Evolutionary conservation across 768 basidiomycete genomes (phyloP).

Genomic region (Lactifluus subvellereus): DNA sequence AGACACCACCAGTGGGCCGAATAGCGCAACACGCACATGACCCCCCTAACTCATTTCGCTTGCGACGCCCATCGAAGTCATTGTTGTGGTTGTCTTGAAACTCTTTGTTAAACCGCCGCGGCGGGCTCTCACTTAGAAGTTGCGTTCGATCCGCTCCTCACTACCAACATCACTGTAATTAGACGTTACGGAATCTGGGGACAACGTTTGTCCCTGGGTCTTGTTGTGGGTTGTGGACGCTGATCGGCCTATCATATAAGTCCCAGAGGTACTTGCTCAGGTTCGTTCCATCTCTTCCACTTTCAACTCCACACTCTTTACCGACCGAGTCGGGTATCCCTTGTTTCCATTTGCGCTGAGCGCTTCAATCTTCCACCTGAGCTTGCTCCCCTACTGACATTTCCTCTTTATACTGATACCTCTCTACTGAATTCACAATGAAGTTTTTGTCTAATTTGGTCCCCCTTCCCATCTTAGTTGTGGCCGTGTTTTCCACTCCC

Average conservation of each 20-base stretch:
- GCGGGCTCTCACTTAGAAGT: too few species aligned
- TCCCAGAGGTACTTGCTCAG: neutral
- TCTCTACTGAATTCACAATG: slow-evolving; percentile 3
- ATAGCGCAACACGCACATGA: too few species aligned
- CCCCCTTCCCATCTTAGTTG: neutral
- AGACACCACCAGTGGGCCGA: too few species aligned
- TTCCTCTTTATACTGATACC: neutral
- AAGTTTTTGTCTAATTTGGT: slow-evolving; percentile 9
- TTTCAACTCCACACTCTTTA: slow-evolving; percentile 6
- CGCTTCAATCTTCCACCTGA: slow-evolving; percentile 3
- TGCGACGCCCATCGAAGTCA: too few species aligned
- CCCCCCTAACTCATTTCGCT: too few species aligned
- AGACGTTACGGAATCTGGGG: slow-evolving; percentile 33
- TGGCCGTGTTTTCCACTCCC: slow-evolving; percentile 13
- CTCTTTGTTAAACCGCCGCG: too few species aligned
- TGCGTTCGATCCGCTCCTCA: too few species aligned
- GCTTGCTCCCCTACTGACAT: neutral
- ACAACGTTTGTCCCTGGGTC: slow-evolving; percentile 23
- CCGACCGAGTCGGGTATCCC: slow-evolving; percentile 20
- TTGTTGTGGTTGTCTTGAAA: too few species aligned
- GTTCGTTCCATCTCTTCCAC: neutral
- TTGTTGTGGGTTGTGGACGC: slow-evolving; percentile 38
- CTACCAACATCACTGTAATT: too few species aligned
- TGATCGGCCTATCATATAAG: slow-evolving; percentile 69
- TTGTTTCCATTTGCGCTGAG: slow-evolving; percentile 12